Base-by-base conservation (phyloP, 441 rosid genomes). In the Eruca vesicaria region DNA sequence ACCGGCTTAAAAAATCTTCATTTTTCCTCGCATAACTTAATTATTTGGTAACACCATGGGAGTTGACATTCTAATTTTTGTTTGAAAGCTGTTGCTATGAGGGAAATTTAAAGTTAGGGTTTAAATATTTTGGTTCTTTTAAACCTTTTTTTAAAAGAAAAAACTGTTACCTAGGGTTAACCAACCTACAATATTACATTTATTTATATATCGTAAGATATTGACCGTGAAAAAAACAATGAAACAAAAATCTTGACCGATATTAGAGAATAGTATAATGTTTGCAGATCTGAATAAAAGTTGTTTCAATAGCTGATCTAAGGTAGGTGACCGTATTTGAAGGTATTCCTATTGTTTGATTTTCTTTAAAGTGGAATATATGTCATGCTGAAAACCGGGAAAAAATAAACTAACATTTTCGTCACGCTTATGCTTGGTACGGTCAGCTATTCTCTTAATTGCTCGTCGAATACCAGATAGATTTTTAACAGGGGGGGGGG, bases 381-480 rank as follows among this genome's bases (percentile, higher is more conserved):
- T 20, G 28, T 19, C 48, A 38, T n/a, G 52, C 18, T 43, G 52
- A 28, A 43, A 43, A 43, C 50, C n/a, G 48, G 48, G 48, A 15
- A 1, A 41, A 41, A 36, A 11, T 36, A 50, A 50, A 3, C 56
- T 21, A 59, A 59, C 31, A n/a, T 38, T 60, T 53, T 76, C 66
- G 75, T 76, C 79, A 76, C 57, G 74, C 75, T 76, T 77, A 71
- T 77, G 72, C 67, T 16, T 57, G 76, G 43, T 64, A 45, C 31
- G 67, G 71, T 76, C 79, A 76, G 67, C 67, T 58, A 77, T 70
- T 50, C 33, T 52, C 23, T 36, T 36, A 36, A 36, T 36, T 36
- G 43, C 43, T 36, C 14, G 63, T 16, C 43, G 52, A 26, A 32
- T 66, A 12, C 20, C 31, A 52, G 35, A 32, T 65, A 67, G 53